Conservation (phyloP, 495 filamentous ascomycete species). For the Penicillium paradoxum region DNA sequence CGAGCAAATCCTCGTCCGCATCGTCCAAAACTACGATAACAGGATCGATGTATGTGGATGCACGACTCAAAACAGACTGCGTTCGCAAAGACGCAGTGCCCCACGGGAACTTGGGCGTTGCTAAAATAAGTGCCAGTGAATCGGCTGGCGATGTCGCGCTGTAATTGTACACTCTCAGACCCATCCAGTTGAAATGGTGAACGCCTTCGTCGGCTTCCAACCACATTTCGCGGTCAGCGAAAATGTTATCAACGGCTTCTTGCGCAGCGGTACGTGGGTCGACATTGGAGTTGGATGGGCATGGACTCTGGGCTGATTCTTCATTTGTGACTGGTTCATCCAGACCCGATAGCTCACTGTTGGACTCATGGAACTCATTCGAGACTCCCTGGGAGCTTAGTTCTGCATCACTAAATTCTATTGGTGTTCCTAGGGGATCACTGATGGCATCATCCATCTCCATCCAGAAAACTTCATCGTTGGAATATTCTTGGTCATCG, state of each 20-base stretch:
- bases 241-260: background rate
- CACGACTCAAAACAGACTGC: conserved; percentile 11
- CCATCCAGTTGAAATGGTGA: conserved; percentile 38
- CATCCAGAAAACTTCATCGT: no score
- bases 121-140: conserved; percentile 28
- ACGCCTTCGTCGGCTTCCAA: background rate
- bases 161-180: conserved; percentile 7
- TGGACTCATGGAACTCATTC: background rate
- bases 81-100: conserved; percentile 7
- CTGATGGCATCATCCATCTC: no score
- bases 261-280: background rate
- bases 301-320: background rate
- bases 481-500: no score
- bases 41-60: conserved; percentile 23
- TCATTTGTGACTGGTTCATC: background rate
- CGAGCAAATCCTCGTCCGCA: background rate
- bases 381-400: background rate
- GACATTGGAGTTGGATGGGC: background rate
- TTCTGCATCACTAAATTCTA: background rate
- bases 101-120: conserved; percentile 13
- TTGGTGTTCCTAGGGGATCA: no score
- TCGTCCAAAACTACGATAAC: conserved; percentile 15
- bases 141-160: conserved; percentile 27
- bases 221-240: background rate
- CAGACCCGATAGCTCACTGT: background rate